These are phyloP conservation scores for Beauveria sp. DNA, from an alignment of 2,329 filamentous ascomycete genomes.

Conservation along the genomic window DNA sequence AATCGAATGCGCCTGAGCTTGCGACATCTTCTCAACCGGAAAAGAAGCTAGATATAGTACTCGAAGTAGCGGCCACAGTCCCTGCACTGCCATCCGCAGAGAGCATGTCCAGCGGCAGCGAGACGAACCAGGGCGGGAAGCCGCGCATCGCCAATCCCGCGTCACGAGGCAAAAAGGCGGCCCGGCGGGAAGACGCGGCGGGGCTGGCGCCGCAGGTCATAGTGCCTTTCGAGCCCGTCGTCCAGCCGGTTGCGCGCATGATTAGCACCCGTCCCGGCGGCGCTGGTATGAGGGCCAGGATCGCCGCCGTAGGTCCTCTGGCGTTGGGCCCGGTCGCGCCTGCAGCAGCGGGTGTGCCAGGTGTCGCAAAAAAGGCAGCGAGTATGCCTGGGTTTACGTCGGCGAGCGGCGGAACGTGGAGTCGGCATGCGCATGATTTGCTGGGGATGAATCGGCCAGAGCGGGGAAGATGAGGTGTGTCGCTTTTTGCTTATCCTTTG, in stretches of 20 bases:
- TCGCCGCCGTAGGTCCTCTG: neutral
- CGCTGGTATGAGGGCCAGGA: neutral
- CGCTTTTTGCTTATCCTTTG: neutral
- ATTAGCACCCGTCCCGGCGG: neutral
- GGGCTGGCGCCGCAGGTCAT: slow-evolving; percentile 38
- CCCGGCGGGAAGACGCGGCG: slow-evolving; percentile 42
- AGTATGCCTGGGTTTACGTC: slow-evolving; percentile 36
- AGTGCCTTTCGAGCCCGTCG: slow-evolving; percentile 27
- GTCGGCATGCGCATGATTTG: slow-evolving; percentile 58
- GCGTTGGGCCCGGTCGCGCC: neutral
- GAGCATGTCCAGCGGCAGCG: neutral
- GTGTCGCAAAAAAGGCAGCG: neutral
- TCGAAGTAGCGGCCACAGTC: neutral
- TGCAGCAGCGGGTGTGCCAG: slow-evolving; percentile 1
- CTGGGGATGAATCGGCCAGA: slow-evolving; percentile 52
- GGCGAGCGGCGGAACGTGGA: slow-evolving; percentile 58
- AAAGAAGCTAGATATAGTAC: neutral
- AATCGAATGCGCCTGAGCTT: neutral
- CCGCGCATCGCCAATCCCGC: slow-evolving; percentile 38
- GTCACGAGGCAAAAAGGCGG: slow-evolving; percentile 46
- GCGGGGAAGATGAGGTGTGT: neutral
- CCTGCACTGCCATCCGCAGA: neutral
- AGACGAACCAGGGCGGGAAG: neutral
- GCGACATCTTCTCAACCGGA: neutral
- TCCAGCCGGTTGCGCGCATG: slow-evolving; percentile 1